phyloP scores from a whole-genome alignment of 2,329 filamentous ascomycete species.

The Pseudogymnoascus sp. region DNA sequence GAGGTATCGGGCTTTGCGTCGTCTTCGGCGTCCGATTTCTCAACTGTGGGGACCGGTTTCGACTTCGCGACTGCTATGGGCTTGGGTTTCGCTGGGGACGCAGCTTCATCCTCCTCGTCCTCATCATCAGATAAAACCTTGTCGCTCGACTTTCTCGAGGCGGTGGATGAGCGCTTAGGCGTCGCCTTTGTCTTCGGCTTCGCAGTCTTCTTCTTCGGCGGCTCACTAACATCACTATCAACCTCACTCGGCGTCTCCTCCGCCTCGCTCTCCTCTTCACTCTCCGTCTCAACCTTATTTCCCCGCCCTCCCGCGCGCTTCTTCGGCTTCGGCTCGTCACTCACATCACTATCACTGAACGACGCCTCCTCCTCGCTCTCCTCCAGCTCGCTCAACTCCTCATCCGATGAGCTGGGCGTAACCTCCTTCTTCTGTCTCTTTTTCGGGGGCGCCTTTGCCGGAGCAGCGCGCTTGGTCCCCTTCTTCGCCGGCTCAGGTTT shows the following conservation, averaged over 20 bases:
- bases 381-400: constrained; percentile 7
- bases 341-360: constrained; percentile 6
- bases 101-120: constrained; percentile 8
- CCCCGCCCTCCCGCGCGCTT: constrained; percentile 6
- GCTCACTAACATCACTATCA: constrained; percentile 17
- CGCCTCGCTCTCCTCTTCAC: constrained; percentile 8
- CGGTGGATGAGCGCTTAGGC: constrained; percentile 31
- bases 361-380: constrained; percentile 10
- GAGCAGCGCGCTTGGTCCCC: constrained; percentile 29
- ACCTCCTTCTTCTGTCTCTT: constrained; percentile 27
- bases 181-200: constrained; percentile 22
- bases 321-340: constrained; percentile 14
- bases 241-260: constrained; percentile 16
- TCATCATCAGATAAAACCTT: constrained; percentile 14
- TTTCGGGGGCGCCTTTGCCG: constrained; percentile 31
- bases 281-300: background rate
- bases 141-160: constrained; percentile 29
- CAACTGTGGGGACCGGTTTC: constrained; percentile 5
- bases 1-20: constrained; percentile 13
- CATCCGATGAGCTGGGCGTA: constrained; percentile 15
- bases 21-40: constrained; percentile 1
- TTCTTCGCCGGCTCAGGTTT: constrained; percentile 44
- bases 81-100: background rate
- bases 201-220: constrained; percentile 16
- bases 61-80: background rate